Evolutionary conservation across 768 basidiomycete species (phyloP).

Genomic region (Chalciporus piperatus): DNA sequence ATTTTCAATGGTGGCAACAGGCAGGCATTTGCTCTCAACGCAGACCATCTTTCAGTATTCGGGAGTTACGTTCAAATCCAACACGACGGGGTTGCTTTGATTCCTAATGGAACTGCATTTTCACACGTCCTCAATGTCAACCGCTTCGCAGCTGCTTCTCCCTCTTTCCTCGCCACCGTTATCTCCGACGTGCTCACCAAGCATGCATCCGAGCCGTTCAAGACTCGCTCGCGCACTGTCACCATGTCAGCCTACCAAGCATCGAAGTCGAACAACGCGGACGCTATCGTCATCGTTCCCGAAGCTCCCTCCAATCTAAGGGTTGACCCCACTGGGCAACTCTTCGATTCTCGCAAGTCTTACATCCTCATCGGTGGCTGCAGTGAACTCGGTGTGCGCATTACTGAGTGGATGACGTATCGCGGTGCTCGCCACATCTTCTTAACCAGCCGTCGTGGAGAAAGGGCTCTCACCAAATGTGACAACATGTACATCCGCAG

Average conservation of each 20-base stretch:
- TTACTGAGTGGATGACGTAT: constrained; percentile 34
- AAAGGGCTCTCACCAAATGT: constrained; percentile 15
- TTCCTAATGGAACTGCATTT: constrained; percentile 18
- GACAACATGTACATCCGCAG: constrained; percentile 30
- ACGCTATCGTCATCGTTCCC: constrained; percentile 20
- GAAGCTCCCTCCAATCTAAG: constrained; percentile 7
- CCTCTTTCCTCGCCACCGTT: constrained; percentile 15
- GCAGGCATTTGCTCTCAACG: constrained; percentile 13
- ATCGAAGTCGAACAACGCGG: not conserved
- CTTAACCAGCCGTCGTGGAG: constrained; percentile 27
- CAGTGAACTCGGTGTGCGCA: constrained; percentile 23
- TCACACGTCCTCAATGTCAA: constrained; percentile 21
- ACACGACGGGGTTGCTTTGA: constrained; percentile 9
- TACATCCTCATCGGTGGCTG: constrained; percentile 22
- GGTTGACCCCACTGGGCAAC: constrained; percentile 24
- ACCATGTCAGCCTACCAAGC: constrained; percentile 11
- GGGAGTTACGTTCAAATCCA: constrained; percentile 26
- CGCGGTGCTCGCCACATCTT: constrained; percentile 33
- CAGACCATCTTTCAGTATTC: constrained; percentile 21
- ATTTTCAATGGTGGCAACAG: constrained; percentile 24
- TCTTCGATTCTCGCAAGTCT: constrained; percentile 30
- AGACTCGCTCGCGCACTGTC: constrained; percentile 5
- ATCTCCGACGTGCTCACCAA: constrained; percentile 18
- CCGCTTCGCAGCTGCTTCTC: constrained; percentile 18
- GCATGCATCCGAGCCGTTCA: constrained; percentile 17